A percentile compares a stretch with the other conserved stretches of the same genome.
Evolutionary conservation across 495 filamentous ascomycete genomes (phyloP).

Genomic region (Penicilliopsis zonata): DNA sequence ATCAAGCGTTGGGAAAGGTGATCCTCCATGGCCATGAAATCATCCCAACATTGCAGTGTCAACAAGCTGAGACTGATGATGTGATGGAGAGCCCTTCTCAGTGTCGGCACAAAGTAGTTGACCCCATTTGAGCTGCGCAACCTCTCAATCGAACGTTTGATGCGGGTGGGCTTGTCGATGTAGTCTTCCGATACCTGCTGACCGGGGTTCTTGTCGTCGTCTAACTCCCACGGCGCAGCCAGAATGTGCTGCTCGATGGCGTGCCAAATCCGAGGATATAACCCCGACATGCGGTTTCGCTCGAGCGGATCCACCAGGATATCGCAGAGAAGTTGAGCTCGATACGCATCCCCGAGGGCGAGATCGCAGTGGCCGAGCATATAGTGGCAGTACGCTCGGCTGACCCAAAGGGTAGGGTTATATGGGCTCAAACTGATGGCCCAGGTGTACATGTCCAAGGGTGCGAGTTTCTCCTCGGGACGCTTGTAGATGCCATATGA

Average conservation of each 20-base stretch:
- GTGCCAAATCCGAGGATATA: conserved; percentile 17
- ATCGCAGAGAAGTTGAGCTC: conserved; percentile 53
- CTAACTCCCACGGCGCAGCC: conserved; percentile 2
- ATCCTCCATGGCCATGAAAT: conserved; percentile 9
- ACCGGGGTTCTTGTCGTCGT: too few species aligned
- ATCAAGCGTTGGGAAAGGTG: conserved; percentile 5
- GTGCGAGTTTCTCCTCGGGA: conserved; percentile 3
- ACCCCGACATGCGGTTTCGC: conserved; percentile 11
- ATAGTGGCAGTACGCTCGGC: conserved; percentile 56
- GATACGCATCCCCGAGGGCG: conserved; percentile 72
- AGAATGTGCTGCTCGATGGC: conserved; percentile 21
- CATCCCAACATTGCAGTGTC: conserved; percentile 16
- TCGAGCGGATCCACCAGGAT: conserved; percentile 9
- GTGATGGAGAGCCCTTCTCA: conserved; percentile 13
- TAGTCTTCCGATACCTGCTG: too few species aligned
- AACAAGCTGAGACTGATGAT: conserved; percentile 17
- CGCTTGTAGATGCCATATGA: conserved; percentile 8
- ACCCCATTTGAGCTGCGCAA: conserved; percentile 13
- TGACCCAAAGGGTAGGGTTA: conserved; percentile 55
- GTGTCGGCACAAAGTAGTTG: conserved; percentile 12
- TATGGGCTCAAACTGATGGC: conserved; percentile 44
- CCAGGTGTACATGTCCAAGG: conserved; percentile 24
- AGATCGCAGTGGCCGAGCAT: conserved; percentile 70
- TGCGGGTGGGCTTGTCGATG: too few species aligned
- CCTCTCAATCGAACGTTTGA: conserved; percentile 3